Evolutionary conservation across 2,329 filamentous ascomycete species (phyloP).

Genomic region (Aspergillus thermomutatus): DNA sequence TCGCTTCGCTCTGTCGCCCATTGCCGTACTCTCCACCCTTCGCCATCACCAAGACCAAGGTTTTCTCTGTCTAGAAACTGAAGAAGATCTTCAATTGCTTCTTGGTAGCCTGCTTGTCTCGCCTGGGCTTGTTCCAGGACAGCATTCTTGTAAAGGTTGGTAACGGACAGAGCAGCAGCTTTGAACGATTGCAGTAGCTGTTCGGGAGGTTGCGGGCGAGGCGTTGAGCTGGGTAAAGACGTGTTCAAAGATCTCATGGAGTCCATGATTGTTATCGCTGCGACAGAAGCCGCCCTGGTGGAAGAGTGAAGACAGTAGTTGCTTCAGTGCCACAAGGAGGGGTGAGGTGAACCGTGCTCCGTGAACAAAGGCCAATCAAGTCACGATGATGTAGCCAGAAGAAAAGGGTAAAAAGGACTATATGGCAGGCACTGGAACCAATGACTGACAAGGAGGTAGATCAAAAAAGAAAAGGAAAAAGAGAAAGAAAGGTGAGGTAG

Average conservation of each 20-base stretch:
- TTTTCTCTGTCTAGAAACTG: slow-evolving; percentile 78
- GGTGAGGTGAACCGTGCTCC: slow-evolving; percentile 19
- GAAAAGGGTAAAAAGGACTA: background rate
- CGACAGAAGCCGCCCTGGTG: slow-evolving; percentile 7
- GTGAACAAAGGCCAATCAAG: slow-evolving; percentile 1
- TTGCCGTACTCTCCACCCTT: slow-evolving; percentile 64
- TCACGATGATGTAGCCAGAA: background rate
- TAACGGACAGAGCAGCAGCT: slow-evolving; percentile 86
- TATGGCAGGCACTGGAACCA: background rate
- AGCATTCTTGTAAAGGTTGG: slow-evolving; percentile 92
- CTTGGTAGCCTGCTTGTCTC: slow-evolving; percentile 81
- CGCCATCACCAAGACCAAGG: slow-evolving; percentile 73
- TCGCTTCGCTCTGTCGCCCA: slow-evolving; percentile 54
- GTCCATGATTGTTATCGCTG: slow-evolving; percentile 48
- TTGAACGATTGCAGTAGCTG: slow-evolving; percentile 84
- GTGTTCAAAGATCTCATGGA: slow-evolving; percentile 63
- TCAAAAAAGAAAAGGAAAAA: slow-evolving; percentile 1
- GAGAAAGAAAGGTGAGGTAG: slow-evolving; percentile 10
- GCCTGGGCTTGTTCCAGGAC: slow-evolving; percentile 72
- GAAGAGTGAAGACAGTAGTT: slow-evolving; percentile 1
- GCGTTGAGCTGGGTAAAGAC: slow-evolving; percentile 54
- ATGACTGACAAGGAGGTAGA: slow-evolving; percentile 6
- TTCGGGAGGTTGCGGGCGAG: slow-evolving; percentile 47
- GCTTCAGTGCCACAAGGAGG: slow-evolving; percentile 13
- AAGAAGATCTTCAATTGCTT: slow-evolving; percentile 88